phyloP scores from a whole-genome alignment of 441 rosid genomes.

The Adansonia grandidieri region DNA sequence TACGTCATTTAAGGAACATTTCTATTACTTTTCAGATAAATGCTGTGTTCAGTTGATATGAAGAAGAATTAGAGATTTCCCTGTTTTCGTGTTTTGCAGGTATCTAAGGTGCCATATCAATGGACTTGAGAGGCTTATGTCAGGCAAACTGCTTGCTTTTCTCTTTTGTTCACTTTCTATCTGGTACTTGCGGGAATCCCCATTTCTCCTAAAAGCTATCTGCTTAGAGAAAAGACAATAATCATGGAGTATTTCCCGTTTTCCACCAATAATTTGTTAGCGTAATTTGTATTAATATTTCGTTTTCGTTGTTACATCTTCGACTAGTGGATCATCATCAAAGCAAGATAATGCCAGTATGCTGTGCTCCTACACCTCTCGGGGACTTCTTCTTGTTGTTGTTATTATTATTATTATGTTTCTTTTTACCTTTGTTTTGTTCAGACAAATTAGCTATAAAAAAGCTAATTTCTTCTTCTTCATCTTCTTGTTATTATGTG shows the following conservation, averaged over 20 bases:
- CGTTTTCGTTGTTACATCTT: not conserved
- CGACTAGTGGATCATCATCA: too few relatives aligned
- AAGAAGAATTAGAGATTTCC: not conserved
- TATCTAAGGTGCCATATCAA: not conserved
- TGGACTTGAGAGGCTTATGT: not conserved
- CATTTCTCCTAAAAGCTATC: not conserved
- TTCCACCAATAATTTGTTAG: not conserved
- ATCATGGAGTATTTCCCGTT: not conserved
- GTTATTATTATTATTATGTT: too few relatives aligned
- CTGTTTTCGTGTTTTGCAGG: not conserved
- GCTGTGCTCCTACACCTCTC: not conserved
- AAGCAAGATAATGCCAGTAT: too few relatives aligned
- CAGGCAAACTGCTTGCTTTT: too few relatives aligned
- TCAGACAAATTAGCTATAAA: too few relatives aligned
- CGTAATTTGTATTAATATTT: not conserved
- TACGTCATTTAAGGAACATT: not conserved
- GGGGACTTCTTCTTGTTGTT: not conserved
- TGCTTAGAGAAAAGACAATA: not conserved
- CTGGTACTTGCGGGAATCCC: not conserved
- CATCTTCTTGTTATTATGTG: too few relatives aligned
- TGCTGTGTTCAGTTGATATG: not conserved
- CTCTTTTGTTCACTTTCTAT: not conserved
- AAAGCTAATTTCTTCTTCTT: too few relatives aligned
- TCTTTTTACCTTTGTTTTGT: too few relatives aligned
- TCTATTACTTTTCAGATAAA: not conserved